Evolutionary conservation across 139 green algal genomes (phyloP).

Genomic region (Micractinium conductrix): DNA sequence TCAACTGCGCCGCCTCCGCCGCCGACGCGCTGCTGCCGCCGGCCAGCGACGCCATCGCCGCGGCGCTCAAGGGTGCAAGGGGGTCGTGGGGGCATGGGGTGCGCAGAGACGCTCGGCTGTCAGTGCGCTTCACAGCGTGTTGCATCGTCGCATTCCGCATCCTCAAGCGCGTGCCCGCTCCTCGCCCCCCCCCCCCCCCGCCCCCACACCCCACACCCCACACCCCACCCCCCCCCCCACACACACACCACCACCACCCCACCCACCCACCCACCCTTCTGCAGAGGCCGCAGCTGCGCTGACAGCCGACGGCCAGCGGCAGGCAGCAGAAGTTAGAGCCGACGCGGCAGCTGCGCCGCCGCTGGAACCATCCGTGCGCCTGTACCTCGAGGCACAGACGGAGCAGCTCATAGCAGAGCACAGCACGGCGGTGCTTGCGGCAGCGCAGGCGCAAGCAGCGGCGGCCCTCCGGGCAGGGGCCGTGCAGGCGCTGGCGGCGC

Average conservation of each 20-base stretch:
- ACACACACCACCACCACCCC: too few species aligned
- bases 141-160: too few species aligned
- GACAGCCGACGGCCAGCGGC: background rate
- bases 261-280: background rate
- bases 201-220: too few species aligned
- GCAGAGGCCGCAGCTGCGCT: background rate
- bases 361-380: background rate
- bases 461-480: background rate
- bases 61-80: slow-evolving; percentile 6
- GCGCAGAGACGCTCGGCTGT: too few species aligned
- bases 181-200: too few species aligned
- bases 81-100: too few species aligned
- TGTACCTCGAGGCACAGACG: slow-evolving; percentile 7
- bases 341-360: background rate
- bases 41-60: slow-evolving; percentile 9
- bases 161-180: too few species aligned
- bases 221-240: too few species aligned
- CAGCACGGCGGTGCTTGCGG: slow-evolving; percentile 5
- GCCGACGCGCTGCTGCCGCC: background rate
- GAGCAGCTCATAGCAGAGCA: slow-evolving; percentile 19
- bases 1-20: slow-evolving; percentile 27
- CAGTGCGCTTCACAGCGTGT: too few species aligned
- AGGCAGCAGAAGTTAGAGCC: background rate
- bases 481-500: slow-evolving; percentile 22
- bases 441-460: slow-evolving; percentile 6